Percentiles rank a stretch among this genome's conserved stretches.
Conservation (phyloP, 1,139 yeast genomes). For the Hansenula sp. region DNA sequence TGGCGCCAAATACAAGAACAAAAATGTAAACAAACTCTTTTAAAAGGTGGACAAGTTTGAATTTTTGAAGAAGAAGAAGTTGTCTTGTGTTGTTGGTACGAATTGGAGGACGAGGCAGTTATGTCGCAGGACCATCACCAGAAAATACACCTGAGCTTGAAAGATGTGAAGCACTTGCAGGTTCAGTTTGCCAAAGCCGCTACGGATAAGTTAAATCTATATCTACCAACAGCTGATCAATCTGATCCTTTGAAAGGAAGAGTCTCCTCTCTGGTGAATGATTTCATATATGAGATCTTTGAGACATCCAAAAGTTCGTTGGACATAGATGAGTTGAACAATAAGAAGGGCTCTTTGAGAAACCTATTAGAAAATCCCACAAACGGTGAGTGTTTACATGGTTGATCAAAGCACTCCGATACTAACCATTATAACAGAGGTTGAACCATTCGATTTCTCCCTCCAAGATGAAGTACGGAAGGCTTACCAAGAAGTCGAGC, state of each 20-base stretch:
- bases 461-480: slow-evolving; percentile 51
- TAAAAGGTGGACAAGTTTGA: too few relatives aligned
- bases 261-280: slow-evolving; percentile 17
- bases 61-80: too few relatives aligned
- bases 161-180: slow-evolving; percentile 44
- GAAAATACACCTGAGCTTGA: slow-evolving; percentile 43
- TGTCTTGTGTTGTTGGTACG: too few relatives aligned
- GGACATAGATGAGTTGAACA: slow-evolving; percentile 17
- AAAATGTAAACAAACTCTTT: not conserved
- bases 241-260: slow-evolving; percentile 16
- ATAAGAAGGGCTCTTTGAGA: slow-evolving; percentile 3
- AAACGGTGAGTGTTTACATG: slow-evolving; percentile 7
- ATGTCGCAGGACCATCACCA: slow-evolving; percentile 23
- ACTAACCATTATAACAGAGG: slow-evolving; percentile 11
- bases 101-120: too few relatives aligned
- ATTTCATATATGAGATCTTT: slow-evolving; percentile 20
- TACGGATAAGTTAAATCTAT: slow-evolving; percentile 40
- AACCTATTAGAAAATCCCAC: slow-evolving; percentile 15
- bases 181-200: slow-evolving; percentile 36
- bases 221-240: slow-evolving; percentile 38
- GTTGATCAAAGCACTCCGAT: not conserved
- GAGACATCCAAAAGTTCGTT: slow-evolving; percentile 14
- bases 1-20: too few relatives aligned
- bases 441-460: slow-evolving; percentile 62
- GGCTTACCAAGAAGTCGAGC: slow-evolving; percentile 52